Evolutionary conservation across 768 basidiomycete species (phyloP), one percentile per base, ranked within the genome.

Genomic region (Mycena amicta): DNA sequence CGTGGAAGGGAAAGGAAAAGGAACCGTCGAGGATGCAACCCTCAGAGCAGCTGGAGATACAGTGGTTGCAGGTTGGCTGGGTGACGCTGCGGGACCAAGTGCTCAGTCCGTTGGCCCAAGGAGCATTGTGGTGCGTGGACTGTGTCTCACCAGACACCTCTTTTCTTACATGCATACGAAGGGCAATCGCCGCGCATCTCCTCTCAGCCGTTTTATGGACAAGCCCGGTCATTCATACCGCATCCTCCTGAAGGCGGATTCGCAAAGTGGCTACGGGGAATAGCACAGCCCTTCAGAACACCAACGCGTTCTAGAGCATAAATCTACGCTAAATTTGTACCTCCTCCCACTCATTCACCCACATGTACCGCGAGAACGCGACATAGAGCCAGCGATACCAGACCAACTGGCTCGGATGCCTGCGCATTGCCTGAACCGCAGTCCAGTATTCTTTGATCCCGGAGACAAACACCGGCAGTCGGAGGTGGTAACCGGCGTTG

Each of bases 371-470:
- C 18, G 92, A 94, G 68, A 88, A 91, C 22, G 73, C 62, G 37
- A 95, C 78, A 68, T 94, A 91, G 55, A 95, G 74, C 84, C 89
- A 93, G 40, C 95, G 83, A 76, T 93, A 96, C 94, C 94, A 95
- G 41, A 85, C 83, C 57, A 93, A 73, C 76, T 97, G 95, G 58
- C 85, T 86, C 53, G 74, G 60, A 64, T 97, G 95, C 56, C 79
- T 74, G 59, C 74, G 71, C 87, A 95, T 93, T 5, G 94, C 93
- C 26, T 73, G 66, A 13, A 90, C 67, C 3, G 88, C 83, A 23
- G 68, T 76, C 52, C 73, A 45, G 64, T 90, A 95, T 43, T 81
- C 83, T 25, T 60, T 55, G 31, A 83, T 68, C 28, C 86, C 83
- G 5, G 88, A 83, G 4, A 89, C 76, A 61, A 89, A 85, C 4